Percentiles rank a stretch among this genome's conserved stretches.
These are phyloP conservation scores for Capronia americana DNA, from an alignment of 2,329 filamentous ascomycete species.

Conservation along the genomic window DNA sequence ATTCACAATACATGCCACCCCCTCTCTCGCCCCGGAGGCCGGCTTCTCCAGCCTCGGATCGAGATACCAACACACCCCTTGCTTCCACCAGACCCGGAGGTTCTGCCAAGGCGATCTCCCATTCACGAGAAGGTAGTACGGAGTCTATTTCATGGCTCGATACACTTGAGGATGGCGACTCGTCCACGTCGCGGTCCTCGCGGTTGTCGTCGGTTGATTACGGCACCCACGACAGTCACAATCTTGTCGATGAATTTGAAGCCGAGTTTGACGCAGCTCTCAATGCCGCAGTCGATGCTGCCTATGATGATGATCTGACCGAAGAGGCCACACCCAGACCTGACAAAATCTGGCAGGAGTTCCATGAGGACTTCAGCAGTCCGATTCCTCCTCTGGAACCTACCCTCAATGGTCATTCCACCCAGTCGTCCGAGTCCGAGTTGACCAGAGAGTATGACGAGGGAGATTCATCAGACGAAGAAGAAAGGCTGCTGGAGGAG, in stretches of 20 bases:
- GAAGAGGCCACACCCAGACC: conserved; percentile 58
- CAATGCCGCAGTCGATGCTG: conserved; percentile 93
- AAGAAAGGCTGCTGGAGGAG: conserved; percentile 80
- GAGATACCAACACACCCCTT: conserved; percentile 31
- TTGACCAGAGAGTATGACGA: conserved; percentile 58
- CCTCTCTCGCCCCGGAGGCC: conserved; percentile 72
- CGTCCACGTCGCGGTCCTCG: conserved; percentile 73
- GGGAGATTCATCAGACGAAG: conserved; percentile 72
- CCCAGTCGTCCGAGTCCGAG: conserved; percentile 36
- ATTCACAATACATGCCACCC: conserved; percentile 69
- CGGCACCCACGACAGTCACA: conserved; percentile 25
- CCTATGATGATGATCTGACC: conserved; percentile 71
- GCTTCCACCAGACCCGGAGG: conserved; percentile 24
- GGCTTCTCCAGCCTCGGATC: conserved; percentile 51
- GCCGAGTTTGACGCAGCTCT: conserved; percentile 92
- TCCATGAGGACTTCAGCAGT: conserved; percentile 15
- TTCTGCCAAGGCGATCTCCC: conserved; percentile 40
- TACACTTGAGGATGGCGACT: conserved; percentile 86
- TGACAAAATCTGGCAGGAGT: conserved; percentile 67
- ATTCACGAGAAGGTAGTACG: conserved; percentile 59
- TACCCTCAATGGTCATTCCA: not conserved
- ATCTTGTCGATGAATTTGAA: conserved; percentile 49
- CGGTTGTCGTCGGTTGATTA: conserved; percentile 46
- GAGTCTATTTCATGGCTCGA: conserved; percentile 93
- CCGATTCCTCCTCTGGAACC: conserved; percentile 15